Evolutionary conservation across 1,139 yeast species (phyloP).

Genomic region (Hansenula anomala): DNA sequence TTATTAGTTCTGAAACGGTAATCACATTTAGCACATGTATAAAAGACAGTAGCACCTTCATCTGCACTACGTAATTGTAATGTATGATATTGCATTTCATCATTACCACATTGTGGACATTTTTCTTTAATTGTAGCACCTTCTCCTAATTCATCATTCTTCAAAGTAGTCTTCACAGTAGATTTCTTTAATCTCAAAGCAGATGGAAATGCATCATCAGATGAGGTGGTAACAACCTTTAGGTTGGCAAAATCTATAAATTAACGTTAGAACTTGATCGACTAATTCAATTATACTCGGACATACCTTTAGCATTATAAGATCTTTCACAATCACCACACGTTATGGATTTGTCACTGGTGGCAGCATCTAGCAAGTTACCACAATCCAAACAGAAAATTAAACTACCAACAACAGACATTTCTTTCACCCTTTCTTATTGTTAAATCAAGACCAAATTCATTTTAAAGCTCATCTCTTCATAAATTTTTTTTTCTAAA

Average conservation of each 20-base stretch:
- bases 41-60: slow-evolving; percentile 96
- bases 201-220: slow-evolving; percentile 90
- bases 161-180: slow-evolving; percentile 80
- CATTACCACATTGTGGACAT: slow-evolving; percentile 97
- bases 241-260: slow-evolving; percentile 59
- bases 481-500: neutral
- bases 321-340: slow-evolving; percentile 66
- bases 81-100: slow-evolving; percentile 97
- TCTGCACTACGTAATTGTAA: slow-evolving; percentile 96
- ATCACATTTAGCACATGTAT: slow-evolving; percentile 91
- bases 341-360: slow-evolving; percentile 42
- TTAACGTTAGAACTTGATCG: no score
- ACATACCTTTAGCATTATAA: slow-evolving; percentile 41
- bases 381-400: slow-evolving; percentile 96
- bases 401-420: slow-evolving; percentile 94
- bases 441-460: neutral
- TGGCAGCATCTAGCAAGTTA: slow-evolving; percentile 69
- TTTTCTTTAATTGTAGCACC: slow-evolving; percentile 96
- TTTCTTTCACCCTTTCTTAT: slow-evolving; percentile 21
- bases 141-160: slow-evolving; percentile 76
- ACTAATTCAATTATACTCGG: slow-evolving; percentile 14
- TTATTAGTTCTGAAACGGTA: slow-evolving; percentile 93
- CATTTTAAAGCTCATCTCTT: neutral
- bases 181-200: slow-evolving; percentile 74
- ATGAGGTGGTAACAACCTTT: slow-evolving; percentile 80